Percentiles rank a stretch among this genome's conserved stretches.
These are phyloP conservation scores for Wallacemonas collosoma DNA, from an alignment of 208 protist genomes.

Conservation along the genomic window DNA sequence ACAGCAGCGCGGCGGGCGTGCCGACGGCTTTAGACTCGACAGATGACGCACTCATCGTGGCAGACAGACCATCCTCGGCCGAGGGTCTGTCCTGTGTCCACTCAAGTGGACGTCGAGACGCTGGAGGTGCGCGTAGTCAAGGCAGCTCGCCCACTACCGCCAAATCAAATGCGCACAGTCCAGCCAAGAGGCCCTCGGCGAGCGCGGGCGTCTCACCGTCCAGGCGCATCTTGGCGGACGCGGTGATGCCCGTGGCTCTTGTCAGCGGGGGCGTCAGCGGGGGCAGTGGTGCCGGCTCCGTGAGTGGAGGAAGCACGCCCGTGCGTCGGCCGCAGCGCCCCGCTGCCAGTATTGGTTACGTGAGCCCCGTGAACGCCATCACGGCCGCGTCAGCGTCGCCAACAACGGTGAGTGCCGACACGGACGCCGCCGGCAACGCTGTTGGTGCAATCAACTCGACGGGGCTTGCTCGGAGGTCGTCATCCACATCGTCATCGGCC, in stretches of 20 bases:
- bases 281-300: not conserved
- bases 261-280: not conserved
- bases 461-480: too few relatives aligned
- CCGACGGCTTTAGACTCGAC: not conserved
- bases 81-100: not conserved
- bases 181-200: not conserved
- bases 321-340: constrained; percentile 20
- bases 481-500: too few relatives aligned
- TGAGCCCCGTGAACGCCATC: constrained; percentile 15
- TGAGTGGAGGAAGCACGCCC: constrained; percentile 7
- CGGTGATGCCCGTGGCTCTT: constrained; percentile 1
- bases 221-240: constrained; percentile 3
- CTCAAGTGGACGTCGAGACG: not conserved
- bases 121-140: not conserved
- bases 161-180: not conserved
- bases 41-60: not conserved
- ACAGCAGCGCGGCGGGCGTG: not conserved
- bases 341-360: constrained; percentile 6
- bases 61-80: not conserved
- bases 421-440: not conserved
- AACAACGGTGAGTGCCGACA: not conserved
- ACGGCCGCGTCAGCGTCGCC: not conserved
- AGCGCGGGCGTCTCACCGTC: not conserved
- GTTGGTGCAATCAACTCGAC: not conserved
- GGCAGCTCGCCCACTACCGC: not conserved